Base-by-base conservation (phyloP, 495 filamentous ascomycete genomes). In the Penicillium maclennaniae region DNA sequence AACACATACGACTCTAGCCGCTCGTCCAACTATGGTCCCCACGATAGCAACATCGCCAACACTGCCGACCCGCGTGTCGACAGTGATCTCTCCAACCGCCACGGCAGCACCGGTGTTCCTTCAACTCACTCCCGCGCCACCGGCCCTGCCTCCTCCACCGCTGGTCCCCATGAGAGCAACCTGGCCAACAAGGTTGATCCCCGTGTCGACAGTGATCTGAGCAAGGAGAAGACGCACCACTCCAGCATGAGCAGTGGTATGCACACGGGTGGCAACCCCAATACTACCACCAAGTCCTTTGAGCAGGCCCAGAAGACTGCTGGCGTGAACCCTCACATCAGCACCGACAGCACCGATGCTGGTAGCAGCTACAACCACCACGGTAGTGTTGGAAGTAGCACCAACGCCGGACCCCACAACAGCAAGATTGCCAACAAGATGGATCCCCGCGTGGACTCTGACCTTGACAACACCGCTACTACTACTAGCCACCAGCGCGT, bases 361-460 rank as follows among this genome's bases (percentile, higher is more conserved):
- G 53, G 49, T 44, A 56, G 55, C 55, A 59, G 47, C 53, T 62
- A 60, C 47, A 78, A 68, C 37, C 55, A 61, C 39, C 70, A 73
- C 10, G 12, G 44, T 21, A 37, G 20, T 15, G 23, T 20, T 8
- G 15, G 36, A 19, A 17, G 27, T 17, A 36, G 56, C 31, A 45
- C 39, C 19, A 60, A 56, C 42, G 53, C 44, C 31, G 60, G 60
- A 47, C 77, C 71, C 5, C 76, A 74, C 68, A 59, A 58, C 47
- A 80, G 74, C 45, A 72, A 78, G 58, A 20, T 82, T 14, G 69
- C 77, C 47, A 86, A 86, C 69, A 81, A 82, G 61, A 56, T 60
- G 43, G 79, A 82, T 59, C 69, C 69, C 8, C 68, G 68, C 16
- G 68, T 68, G 9, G 58, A 69, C 46, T 62, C 59, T n/a, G 55